These are phyloP conservation scores for Lentinus tigrinus DNA, from an alignment of 768 basidiomycete genomes.

Conservation along the genomic window DNA sequence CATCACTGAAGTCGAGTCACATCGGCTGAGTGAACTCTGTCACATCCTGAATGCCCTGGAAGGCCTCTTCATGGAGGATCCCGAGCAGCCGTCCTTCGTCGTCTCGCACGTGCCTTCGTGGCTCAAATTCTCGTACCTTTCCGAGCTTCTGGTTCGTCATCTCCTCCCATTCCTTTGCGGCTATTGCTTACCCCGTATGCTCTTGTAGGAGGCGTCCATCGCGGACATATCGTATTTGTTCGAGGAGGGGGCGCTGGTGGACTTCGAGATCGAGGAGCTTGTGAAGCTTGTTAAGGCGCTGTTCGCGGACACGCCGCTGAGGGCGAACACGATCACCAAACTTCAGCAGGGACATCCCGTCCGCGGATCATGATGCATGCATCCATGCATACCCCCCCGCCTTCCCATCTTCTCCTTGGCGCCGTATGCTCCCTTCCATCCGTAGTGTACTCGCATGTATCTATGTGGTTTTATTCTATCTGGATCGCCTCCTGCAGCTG, in stretches of 20 bases:
- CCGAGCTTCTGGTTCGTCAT: slow-evolving; percentile 78
- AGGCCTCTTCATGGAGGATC: slow-evolving; percentile 71
- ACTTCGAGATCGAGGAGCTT: slow-evolving; percentile 85
- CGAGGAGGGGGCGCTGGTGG: slow-evolving; percentile 85
- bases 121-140: slow-evolving; percentile 94
- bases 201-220: slow-evolving; percentile 79
- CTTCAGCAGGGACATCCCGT: slow-evolving; percentile 59
- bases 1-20: slow-evolving; percentile 87
- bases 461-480: too few relatives aligned
- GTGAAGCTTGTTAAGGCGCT: slow-evolving; percentile 79
- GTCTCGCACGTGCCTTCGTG: slow-evolving; percentile 88
- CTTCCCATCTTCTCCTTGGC: background rate
- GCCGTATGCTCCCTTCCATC: background rate
- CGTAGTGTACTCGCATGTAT: background rate
- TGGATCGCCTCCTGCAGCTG: too few relatives aligned
- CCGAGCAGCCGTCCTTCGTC: slow-evolving; percentile 67
- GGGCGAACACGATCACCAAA: slow-evolving; percentile 80
- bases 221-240: slow-evolving; percentile 91
- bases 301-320: slow-evolving; percentile 82
- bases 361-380: slow-evolving; percentile 2
- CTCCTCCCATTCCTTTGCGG: background rate
- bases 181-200: background rate
- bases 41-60: slow-evolving; percentile 77
- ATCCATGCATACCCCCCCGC: background rate
- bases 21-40: slow-evolving; percentile 79